Base-by-base conservation (phyloP, 306 rosid genomes). In the Rubus parviflorus region DNA sequence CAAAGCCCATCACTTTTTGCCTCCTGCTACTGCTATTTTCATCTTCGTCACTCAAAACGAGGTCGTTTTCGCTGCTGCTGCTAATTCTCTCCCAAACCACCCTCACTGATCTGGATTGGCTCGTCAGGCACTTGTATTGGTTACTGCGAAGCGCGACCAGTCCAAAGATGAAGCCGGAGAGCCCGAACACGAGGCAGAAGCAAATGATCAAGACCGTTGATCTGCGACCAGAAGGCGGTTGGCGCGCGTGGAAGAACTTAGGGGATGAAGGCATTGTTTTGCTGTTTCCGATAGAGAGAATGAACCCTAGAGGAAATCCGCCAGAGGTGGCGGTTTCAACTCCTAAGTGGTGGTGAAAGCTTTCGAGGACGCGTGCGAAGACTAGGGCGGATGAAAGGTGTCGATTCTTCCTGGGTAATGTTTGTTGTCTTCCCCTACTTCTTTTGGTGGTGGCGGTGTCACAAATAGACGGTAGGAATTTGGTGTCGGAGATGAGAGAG, bases 1-100 rank as follows among this genome's bases (percentile, higher is more conserved):
- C 97, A 54, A 95, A 95, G 11, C 91, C 98, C 95, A 92, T 90
- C 9, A 88, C 97, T 83, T 92, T 92, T 10, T 85, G 90, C 67
- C 97, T 70, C 22, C 48, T 51, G 56, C 6, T 25, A 7, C 4
- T 30, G 8, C 22, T 52, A 15, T 49, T 64, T 48, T 10, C 80
- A 72, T 66, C 82, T 14, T 57, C 60, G 70, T 38, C 68, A 37
- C 35, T 52, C 48, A 46, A 61, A 15, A 68, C 48, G 58, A 23
- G 63, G 23, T 63, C 85, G 58, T 37, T 38, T 1, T 25, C 75
- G 19, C 16, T 45, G 48, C 1, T 42, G 63, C 47, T 46, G 8
- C 81, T 47, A 38, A 76, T 70, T 37, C 62, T 87, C 71, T 95
- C 97, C 98, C 98, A 95, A 6, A 87, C 83, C 25, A 95, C 97